Conservation (phyloP, 1,139 yeast genomes). For the Blastobotrys raffinosifermentans region DNA sequence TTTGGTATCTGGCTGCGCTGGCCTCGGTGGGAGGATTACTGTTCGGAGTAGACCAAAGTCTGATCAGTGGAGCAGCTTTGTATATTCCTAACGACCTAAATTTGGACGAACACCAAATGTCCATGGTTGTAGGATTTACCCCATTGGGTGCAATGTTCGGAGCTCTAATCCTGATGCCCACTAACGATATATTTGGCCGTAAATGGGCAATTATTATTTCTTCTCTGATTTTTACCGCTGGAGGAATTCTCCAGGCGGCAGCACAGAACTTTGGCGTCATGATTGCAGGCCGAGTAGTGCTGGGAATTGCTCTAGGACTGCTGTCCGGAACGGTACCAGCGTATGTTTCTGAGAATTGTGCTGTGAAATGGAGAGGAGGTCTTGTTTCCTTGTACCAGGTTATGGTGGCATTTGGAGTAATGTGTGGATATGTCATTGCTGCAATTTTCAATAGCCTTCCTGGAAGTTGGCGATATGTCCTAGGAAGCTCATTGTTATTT, state of each 20-base stretch:
- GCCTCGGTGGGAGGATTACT: slow-evolving; percentile 81
- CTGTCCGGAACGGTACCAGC: slow-evolving; percentile 63
- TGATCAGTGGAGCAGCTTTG: slow-evolving; percentile 64
- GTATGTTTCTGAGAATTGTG: slow-evolving; percentile 78
- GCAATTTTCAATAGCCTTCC: slow-evolving; percentile 61
- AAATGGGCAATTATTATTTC: slow-evolving; percentile 46
- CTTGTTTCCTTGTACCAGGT: slow-evolving; percentile 75
- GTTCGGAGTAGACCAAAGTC: slow-evolving; percentile 80
- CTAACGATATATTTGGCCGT: slow-evolving; percentile 57
- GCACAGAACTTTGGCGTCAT: slow-evolving; percentile 43
- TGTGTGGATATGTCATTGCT: slow-evolving; percentile 68
- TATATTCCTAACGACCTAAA: slow-evolving; percentile 46
- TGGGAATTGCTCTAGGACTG: slow-evolving; percentile 65
- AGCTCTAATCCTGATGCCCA: slow-evolving; percentile 62
- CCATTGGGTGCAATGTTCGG: slow-evolving; percentile 76
- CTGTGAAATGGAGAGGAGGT: slow-evolving; percentile 74
- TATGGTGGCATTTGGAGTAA: slow-evolving; percentile 75
- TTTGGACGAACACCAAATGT: slow-evolving; percentile 54
- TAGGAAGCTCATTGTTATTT: slow-evolving; percentile 70
- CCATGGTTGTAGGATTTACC: slow-evolving; percentile 63
- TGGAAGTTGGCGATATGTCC: slow-evolving; percentile 64
- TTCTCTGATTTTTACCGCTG: slow-evolving; percentile 50
- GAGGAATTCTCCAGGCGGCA: slow-evolving; percentile 59
- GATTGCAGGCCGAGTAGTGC: slow-evolving; percentile 52
- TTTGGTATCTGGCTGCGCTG: slow-evolving; percentile 11